These are phyloP conservation scores for Neurospora sp. DNA, from an alignment of 2,329 filamentous ascomycete species.

Conservation along the genomic window DNA sequence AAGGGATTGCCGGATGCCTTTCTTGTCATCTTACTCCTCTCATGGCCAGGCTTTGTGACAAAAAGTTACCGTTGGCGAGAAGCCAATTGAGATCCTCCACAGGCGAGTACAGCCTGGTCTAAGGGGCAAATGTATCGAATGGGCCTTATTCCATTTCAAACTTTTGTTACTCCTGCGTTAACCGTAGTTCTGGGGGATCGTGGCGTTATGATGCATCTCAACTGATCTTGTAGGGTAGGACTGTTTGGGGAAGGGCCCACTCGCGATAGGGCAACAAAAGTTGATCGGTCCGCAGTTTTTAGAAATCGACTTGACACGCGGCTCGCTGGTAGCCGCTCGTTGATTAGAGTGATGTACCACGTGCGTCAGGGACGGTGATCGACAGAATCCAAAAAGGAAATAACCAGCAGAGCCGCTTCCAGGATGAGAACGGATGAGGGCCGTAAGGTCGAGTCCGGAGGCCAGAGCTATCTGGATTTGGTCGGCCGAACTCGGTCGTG, in stretches of 20 bases:
- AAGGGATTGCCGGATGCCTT: not conserved
- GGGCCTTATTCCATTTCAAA: not conserved
- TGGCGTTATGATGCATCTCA: slow-evolving; percentile 3
- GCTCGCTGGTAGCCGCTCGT: slow-evolving; percentile 5
- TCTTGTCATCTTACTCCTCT: not conserved
- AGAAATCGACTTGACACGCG: slow-evolving; percentile 12
- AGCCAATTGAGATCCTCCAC: not conserved
- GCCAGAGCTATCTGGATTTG: not conserved
- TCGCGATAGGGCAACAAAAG: slow-evolving; percentile 2
- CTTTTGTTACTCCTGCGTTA: slow-evolving; percentile 2
- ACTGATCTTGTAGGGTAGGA: not conserved
- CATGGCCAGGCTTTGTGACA: not conserved
- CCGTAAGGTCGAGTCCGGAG: not conserved
- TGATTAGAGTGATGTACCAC: not conserved
- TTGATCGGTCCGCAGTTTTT: slow-evolving; percentile 7
- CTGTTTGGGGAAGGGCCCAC: not conserved
- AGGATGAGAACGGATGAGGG: not conserved
- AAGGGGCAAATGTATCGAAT: not conserved
- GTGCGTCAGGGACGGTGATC: not conserved
- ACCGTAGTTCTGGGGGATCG: slow-evolving; percentile 2
- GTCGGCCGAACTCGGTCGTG: not conserved
- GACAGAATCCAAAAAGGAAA: not conserved
- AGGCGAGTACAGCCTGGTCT: not conserved
- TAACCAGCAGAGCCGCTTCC: not conserved
- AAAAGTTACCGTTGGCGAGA: not conserved